phyloP scores from a whole-genome alignment of 257 asterid species.

The Ophiorrhiza pumila region DNA sequence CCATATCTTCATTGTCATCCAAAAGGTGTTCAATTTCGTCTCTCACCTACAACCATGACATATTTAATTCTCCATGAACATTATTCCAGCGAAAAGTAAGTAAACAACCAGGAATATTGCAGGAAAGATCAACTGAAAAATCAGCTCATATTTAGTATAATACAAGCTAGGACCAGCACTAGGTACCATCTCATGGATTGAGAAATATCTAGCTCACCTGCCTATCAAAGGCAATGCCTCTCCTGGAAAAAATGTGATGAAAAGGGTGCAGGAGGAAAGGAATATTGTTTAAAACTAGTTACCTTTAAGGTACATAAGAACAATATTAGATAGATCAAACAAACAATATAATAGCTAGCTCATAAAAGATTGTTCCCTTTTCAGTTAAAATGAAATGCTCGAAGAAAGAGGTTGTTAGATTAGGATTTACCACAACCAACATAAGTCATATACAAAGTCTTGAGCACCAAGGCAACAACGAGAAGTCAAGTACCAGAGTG shows the following conservation, averaged over 20 bases:
- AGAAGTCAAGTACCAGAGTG: background rate
- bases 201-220: background rate
- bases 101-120: background rate
- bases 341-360: background rate
- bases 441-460: background rate
- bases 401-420: background rate
- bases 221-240: background rate
- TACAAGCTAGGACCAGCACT: background rate
- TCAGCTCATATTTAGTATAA: background rate
- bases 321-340: background rate
- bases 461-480: background rate
- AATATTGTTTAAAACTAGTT: background rate
- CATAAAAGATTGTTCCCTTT: background rate
- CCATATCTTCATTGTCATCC: slow-evolving; percentile 97
- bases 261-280: background rate
- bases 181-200: background rate
- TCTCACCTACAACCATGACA: slow-evolving; percentile 59
- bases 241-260: background rate
- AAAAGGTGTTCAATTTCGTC: slow-evolving; percentile 98
- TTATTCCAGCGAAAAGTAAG: background rate
- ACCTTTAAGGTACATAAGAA: background rate
- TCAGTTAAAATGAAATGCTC: background rate
- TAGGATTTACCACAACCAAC: background rate
- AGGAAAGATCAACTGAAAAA: background rate
- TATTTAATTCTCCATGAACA: slow-evolving; percentile 13